A percentile compares a stretch with the other conserved stretches of the same genome.
Evolutionary conservation across 2,329 filamentous ascomycete species (phyloP).

Genomic region (Penicillium sp.): DNA sequence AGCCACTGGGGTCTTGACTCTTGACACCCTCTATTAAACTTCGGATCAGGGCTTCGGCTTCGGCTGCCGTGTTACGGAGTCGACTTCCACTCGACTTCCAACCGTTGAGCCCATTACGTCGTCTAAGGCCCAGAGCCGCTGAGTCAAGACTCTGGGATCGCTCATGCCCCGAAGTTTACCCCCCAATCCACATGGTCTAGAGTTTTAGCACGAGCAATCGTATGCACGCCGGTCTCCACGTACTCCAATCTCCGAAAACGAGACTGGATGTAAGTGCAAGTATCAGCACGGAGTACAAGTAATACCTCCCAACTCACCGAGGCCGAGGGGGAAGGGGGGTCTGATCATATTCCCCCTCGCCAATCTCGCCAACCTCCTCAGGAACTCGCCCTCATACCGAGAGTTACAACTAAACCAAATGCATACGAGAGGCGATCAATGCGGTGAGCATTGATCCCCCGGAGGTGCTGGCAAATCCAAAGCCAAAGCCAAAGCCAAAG

Average conservation of each 20-base stretch:
- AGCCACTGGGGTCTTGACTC: neutral
- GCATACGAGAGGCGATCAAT: neutral
- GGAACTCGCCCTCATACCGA: neutral
- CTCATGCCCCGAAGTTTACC: neutral
- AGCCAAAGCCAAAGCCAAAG: neutral
- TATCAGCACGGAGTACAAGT: neutral
- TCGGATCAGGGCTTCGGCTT: neutral
- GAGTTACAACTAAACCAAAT: neutral
- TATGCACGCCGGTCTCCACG: neutral
- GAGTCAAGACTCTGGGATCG: conserved; percentile 2
- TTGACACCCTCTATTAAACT: neutral
- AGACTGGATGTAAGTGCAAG: neutral
- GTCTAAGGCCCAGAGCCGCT: neutral
- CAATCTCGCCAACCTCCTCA: neutral
- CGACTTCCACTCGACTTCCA: neutral
- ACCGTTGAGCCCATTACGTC: neutral
- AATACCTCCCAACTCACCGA: neutral
- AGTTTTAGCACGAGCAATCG: too few relatives aligned
- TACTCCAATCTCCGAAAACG: neutral
- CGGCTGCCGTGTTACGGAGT: neutral
- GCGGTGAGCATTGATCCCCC: conserved; percentile 2
- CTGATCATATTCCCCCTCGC: neutral
- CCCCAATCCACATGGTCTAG: neutral
- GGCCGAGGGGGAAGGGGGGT: neutral
- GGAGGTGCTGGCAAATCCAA: neutral